These are phyloP conservation scores for Trichoderma sp. DNA, from an alignment of 2,329 filamentous ascomycete species.

Conservation along the genomic window DNA sequence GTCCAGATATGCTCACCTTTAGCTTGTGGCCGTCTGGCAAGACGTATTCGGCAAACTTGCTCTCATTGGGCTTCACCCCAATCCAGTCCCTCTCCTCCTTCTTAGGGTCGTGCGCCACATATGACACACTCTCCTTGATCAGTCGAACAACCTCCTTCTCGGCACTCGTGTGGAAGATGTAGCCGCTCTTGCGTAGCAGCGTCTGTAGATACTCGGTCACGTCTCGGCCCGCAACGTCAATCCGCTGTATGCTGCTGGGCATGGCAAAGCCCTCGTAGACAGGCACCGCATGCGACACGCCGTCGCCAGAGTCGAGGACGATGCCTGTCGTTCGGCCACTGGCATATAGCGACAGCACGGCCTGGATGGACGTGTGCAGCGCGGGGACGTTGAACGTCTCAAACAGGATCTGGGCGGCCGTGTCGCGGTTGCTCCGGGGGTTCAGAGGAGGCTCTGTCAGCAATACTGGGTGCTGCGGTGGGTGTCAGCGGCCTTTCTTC, in stretches of 20 bases:
- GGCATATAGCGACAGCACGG: constrained; percentile 91
- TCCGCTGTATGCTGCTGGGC: constrained; percentile 88
- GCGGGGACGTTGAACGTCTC: constrained; percentile 98
- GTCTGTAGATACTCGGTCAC: constrained; percentile 95
- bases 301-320: constrained; percentile 91
- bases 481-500: constrained; percentile 22
- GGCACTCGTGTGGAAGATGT: constrained; percentile 94
- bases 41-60: constrained; percentile 80
- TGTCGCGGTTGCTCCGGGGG: constrained; percentile 92
- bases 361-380: constrained; percentile 94
- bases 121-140: constrained; percentile 94
- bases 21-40: constrained; percentile 92
- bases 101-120: constrained; percentile 84
- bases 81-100: constrained; percentile 97
- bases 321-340: constrained; percentile 95
- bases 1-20: constrained; percentile 54
- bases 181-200: constrained; percentile 84
- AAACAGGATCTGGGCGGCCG: constrained; percentile 94
- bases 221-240: constrained; percentile 93
- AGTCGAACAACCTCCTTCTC: constrained; percentile 98
- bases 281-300: constrained; percentile 93
- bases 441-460: constrained; percentile 95
- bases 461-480: constrained; percentile 81
- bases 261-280: constrained; percentile 98
- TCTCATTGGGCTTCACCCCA: constrained; percentile 70